phyloP scores from a whole-genome alignment of 495 filamentous ascomycete species.

The Neurospora sp. region DNA sequence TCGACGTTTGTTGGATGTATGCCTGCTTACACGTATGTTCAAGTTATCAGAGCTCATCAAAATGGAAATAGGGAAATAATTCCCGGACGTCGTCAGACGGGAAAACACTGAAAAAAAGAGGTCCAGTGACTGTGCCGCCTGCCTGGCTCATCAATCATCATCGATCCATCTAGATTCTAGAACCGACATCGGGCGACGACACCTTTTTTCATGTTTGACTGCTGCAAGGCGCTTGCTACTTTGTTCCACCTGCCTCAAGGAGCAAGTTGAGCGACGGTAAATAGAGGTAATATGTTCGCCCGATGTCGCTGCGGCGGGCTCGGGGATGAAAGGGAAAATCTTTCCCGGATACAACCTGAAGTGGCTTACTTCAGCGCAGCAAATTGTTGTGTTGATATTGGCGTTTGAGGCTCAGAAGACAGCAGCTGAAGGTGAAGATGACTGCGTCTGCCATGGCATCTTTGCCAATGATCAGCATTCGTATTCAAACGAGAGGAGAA shows the following conservation, averaged over 20 bases:
- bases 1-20: not conserved
- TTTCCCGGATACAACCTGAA: not conserved
- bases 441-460: not conserved
- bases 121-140: not conserved
- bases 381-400: not conserved
- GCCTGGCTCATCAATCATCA: not conserved
- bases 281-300: not conserved
- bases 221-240: not conserved
- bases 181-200: not conserved
- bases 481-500: not conserved
- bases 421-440: not conserved
- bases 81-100: not conserved
- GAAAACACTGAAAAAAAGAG: not conserved
- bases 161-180: not conserved
- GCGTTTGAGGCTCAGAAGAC: not conserved
- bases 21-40: not conserved
- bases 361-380: not conserved
- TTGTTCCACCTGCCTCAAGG: not conserved
- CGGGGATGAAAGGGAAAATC: not conserved
- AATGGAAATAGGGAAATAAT: not conserved
- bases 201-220: not conserved
- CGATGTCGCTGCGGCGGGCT: not conserved
- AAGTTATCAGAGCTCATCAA: not conserved
- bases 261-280: not conserved
- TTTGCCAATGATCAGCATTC: not conserved